phyloP scores from a whole-genome alignment of 768 basidiomycete genomes.

The Podaxis sp. region DNA sequence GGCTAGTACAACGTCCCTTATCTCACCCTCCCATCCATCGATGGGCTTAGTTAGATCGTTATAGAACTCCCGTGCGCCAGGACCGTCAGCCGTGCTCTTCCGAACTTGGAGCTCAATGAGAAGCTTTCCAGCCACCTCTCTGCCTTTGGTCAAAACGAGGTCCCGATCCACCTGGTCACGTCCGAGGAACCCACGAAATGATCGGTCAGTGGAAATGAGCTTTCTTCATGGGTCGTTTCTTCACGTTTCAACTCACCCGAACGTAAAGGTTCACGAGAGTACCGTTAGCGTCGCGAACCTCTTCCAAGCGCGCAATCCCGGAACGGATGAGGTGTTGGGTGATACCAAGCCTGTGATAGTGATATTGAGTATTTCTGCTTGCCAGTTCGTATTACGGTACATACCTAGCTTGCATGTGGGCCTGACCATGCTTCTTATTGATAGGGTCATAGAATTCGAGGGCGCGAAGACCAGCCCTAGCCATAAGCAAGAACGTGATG shows the following conservation, averaged over 20 bases:
- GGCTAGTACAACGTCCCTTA: slow-evolving; percentile 72
- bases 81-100: slow-evolving; percentile 82
- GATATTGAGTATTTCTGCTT: neutral
- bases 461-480: slow-evolving; percentile 75
- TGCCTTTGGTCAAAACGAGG: slow-evolving; percentile 63
- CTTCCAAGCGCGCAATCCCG: slow-evolving; percentile 70
- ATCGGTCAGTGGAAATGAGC: slow-evolving; percentile 1
- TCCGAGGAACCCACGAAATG: neutral
- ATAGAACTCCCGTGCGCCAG: slow-evolving; percentile 78
- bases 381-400: slow-evolving; percentile 19
- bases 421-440: slow-evolving; percentile 82
- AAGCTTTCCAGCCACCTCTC: slow-evolving; percentile 66
- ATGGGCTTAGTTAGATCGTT: slow-evolving; percentile 75
- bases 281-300: slow-evolving; percentile 56
- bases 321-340: slow-evolving; percentile 73
- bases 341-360: slow-evolving; percentile 64
- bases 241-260: slow-evolving; percentile 43
- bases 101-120: slow-evolving; percentile 80
- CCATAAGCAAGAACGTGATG: slow-evolving; percentile 82
- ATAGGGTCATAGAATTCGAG: slow-evolving; percentile 82
- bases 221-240: neutral
- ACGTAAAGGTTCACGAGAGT: slow-evolving; percentile 67
- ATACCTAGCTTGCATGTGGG: slow-evolving; percentile 88
- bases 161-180: slow-evolving; percentile 64
- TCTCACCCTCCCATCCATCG: slow-evolving; percentile 68